Evolutionary conservation across 345 rosid genomes (phyloP), one percentile per base, ranked within the genome.

Genomic region (Citrus unshiu): DNA sequence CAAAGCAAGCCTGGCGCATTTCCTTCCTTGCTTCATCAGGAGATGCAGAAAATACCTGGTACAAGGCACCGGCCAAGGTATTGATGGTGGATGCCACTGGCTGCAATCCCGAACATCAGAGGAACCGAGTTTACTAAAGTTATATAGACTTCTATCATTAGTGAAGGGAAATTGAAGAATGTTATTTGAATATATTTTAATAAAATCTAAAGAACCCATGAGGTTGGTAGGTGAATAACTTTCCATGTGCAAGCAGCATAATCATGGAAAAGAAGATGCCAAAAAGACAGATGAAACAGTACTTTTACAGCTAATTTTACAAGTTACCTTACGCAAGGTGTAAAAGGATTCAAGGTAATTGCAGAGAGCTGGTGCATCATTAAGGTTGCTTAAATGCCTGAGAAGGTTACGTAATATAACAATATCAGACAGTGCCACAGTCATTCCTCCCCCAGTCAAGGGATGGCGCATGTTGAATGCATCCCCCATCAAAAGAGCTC

Each of bases 391-490:
- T 35, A 90, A 76, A 76, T 88, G 90, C 73, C 69, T 78, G 22
- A 90, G 89, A 68, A 90, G 88, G 68, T 88, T 78, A 3, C 90
- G 82, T 32, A 87, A 81, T 10, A 90, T 70, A 78, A 84, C 90
- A 34, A 90, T 84, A 74, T 88, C 93, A 1, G 93, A 87, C 19
- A 90, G 78, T 43, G 88, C 90, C 60, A 88, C 91, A 9, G 93
- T 88, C 93, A 90, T 90, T 78, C 93, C 93, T 67, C 91, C 93
- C 18, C 93, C 93, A 4, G 93, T 88, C 30, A 88, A 70, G 43
- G 93, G 91, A 78, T 90, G 93, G n/a, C 91, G 86, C 91, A 88
- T 86, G 82, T 90, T 88, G 77, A 88, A 86, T 73, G 91, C 88
- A 85, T 86, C 90, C 7, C 91, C 91, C 82, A 88, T 66, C 64